These are phyloP conservation scores for Amanita thiersii DNA, from an alignment of 768 basidiomycete genomes.

Conservation along the genomic window DNA sequence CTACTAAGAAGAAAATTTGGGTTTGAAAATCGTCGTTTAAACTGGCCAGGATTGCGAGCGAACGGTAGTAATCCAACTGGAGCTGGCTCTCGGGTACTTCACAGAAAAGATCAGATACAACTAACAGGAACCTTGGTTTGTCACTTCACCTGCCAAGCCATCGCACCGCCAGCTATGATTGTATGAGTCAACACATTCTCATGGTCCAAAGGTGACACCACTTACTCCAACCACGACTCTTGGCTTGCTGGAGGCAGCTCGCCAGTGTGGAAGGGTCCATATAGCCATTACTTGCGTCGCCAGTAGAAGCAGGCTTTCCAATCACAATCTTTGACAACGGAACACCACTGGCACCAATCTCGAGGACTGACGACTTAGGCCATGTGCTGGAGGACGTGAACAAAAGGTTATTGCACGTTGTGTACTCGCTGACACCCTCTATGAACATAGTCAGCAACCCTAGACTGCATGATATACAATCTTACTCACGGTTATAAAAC, in stretches of 20 bases:
- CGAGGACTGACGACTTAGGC: constrained; percentile 53
- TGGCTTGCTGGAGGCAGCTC: constrained; percentile 51
- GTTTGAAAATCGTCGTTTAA: no score
- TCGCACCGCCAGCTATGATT: constrained; percentile 24
- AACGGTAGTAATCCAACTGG: constrained; percentile 30
- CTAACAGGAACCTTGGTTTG: neutral
- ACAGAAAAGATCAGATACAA: neutral
- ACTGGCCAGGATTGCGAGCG: no score
- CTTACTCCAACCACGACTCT: constrained; percentile 61
- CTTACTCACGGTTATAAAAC: constrained; percentile 27
- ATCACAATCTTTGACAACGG: no score
- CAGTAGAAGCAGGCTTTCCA: constrained; percentile 53
- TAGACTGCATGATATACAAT: constrained; percentile 1
- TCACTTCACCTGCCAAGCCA: constrained; percentile 29
- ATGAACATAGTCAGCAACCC: constrained; percentile 21
- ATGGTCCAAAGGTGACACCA: constrained; percentile 8
- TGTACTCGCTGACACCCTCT: constrained; percentile 57
- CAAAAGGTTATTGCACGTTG: constrained; percentile 48
- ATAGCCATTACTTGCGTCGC: constrained; percentile 53
- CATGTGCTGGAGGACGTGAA: no score
- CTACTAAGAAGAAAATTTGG: no score
- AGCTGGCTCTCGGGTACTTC: constrained; percentile 22
- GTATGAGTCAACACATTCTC: neutral
- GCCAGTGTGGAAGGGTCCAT: constrained; percentile 50
- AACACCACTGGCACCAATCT: constrained; percentile 54